Evolutionary conservation across 192 early-diverging fungal genomes (phyloP), one percentile per base, ranked within the genome.

Genomic region (Phlyctochytrium planicorne): DNA sequence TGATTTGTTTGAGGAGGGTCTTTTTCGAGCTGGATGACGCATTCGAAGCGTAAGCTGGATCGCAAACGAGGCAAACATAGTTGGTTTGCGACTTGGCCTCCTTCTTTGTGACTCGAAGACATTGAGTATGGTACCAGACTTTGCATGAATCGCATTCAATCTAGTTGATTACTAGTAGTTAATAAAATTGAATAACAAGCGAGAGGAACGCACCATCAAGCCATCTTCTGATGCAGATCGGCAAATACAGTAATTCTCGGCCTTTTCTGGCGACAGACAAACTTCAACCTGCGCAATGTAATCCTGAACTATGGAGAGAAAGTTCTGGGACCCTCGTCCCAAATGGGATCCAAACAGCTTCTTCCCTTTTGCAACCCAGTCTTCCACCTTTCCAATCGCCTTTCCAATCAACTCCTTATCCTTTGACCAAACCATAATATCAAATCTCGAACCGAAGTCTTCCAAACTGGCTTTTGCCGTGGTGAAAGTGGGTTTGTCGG

Each of bases 61-160:
- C 78, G 34, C 78, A 80, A 27, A 77, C 47, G 25, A 68, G 68
- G 59, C 78, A 80, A 1, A 71, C 62, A 66, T 66, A 77, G 2
- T 60, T 37, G 16, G 14, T 23, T 24, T 60, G 60, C 10, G 37
- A 34, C 53, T 70, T 70, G n/a, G 65, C 56, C 10, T 60, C 63
- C 47, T 74, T 74, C 56, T 75, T 75, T 32, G 72, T 52, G 3
- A 80, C 3, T 34, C 61, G 32, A 30, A 80, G 33, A 40, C 79
- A 80, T 3, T 25, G 31, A 47, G 31, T 36, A 53, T 80, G 79
- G 56, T 77, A 80, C 75, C 75, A 77, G 2, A 27, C 55, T 29
- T 61, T 37, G 63, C 79, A 80, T 30, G 52, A 30, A 30, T 75
- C 75, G 57, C 75, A 78, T 53, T 74, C 79, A 35, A 67, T 67